These are phyloP conservation scores for Pisolithus tinctorius DNA, from an alignment of 768 basidiomycete genomes.

Conservation along the genomic window DNA sequence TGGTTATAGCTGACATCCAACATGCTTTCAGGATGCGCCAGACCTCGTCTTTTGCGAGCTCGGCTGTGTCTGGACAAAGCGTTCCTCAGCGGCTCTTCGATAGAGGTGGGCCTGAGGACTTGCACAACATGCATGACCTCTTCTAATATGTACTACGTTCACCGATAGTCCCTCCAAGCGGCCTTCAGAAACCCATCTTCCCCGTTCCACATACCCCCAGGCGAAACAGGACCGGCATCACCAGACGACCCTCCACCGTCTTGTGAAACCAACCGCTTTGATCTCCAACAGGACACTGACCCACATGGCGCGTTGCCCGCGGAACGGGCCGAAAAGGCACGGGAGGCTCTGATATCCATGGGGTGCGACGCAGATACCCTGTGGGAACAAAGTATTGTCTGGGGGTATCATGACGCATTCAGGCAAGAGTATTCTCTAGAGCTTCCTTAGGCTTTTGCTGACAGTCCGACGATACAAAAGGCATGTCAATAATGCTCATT, in stretches of 20 bases:
- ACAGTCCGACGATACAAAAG: conserved; percentile 27
- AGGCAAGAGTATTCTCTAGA: conserved; percentile 41
- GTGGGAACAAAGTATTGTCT: conserved; percentile 71
- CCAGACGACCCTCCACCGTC: conserved; percentile 35
- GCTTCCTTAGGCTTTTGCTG: neutral
- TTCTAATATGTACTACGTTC: neutral
- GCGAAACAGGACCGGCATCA: conserved; percentile 51
- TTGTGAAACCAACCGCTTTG: neutral
- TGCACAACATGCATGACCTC: neutral
- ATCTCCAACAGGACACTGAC: conserved; percentile 4
- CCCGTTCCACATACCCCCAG: conserved; percentile 59
- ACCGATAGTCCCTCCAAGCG: conserved; percentile 49
- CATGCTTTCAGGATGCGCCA: neutral
- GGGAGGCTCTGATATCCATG: conserved; percentile 33
- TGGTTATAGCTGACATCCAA: neutral
- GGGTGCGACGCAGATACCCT: conserved; percentile 63
- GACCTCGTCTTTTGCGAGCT: conserved; percentile 2
- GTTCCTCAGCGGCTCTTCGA: conserved; percentile 18
- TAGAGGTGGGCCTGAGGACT: conserved; percentile 15
- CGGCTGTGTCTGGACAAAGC: neutral
- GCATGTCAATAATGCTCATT: conserved; percentile 75
- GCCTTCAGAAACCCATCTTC: conserved; percentile 58
- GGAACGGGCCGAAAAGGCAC: conserved; percentile 32
- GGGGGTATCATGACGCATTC: conserved; percentile 78
- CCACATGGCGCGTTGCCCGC: neutral